phyloP scores from a whole-genome alignment of 139 green algal species.

The Mychonastes homosphaera region DNA sequence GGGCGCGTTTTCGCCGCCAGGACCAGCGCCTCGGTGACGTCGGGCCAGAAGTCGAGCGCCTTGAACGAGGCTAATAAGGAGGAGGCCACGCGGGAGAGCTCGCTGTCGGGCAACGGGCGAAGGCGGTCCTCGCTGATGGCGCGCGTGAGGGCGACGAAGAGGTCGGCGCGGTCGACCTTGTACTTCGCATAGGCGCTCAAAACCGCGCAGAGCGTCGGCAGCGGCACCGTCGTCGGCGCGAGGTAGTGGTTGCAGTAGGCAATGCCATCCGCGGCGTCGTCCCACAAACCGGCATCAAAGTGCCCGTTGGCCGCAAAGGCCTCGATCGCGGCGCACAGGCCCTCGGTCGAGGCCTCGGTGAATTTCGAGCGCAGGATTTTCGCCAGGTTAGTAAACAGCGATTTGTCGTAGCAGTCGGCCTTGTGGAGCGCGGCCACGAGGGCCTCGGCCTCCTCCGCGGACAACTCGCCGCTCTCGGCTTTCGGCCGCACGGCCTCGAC shows the following conservation, averaged over 20 bases:
- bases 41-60: conserved; percentile 17
- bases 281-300: conserved; percentile 16
- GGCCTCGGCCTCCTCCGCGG: conserved; percentile 11
- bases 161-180: conserved; percentile 15
- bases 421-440: conserved; percentile 13
- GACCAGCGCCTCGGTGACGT: conserved; percentile 20
- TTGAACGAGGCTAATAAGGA: conserved; percentile 13
- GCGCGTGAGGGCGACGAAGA: conserved; percentile 15
- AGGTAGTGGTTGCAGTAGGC: conserved; percentile 28
- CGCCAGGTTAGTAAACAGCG: conserved; percentile 10
- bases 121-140: too few species aligned
- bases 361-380: conserved; percentile 11
- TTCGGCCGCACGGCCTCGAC: conserved; percentile 5
- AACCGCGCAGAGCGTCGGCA: background rate
- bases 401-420: conserved; percentile 8
- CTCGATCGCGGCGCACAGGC: conserved; percentile 3
- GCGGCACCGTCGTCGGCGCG: conserved; percentile 2
- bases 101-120: background rate
- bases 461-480: background rate
- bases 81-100: background rate
- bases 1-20: conserved; percentile 4
- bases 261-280: conserved; percentile 19
- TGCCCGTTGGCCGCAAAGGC: conserved; percentile 11
- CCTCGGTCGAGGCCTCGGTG: conserved; percentile 17
- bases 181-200: conserved; percentile 22